Evolutionary conservation across 305 asterid species (phyloP).

Genomic region (Fraxinus sp.): DNA sequence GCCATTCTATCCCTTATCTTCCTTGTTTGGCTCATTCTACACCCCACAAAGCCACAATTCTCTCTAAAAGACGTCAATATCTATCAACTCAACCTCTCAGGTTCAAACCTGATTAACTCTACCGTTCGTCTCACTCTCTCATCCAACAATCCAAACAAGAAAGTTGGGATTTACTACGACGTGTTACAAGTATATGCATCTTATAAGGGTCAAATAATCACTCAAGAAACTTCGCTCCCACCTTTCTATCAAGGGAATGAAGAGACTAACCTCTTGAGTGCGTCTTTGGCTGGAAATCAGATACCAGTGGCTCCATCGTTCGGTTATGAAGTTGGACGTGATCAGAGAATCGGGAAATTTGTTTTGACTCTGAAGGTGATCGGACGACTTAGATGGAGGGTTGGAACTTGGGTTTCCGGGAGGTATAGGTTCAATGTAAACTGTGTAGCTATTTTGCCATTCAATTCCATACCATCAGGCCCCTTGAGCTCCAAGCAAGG

Average conservation of each 20-base stretch:
- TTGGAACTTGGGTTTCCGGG: slow-evolving; percentile 54
- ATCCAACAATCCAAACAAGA: slow-evolving; percentile 70
- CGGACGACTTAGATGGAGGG: slow-evolving; percentile 44
- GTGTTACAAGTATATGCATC: slow-evolving; percentile 63
- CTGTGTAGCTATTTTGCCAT: slow-evolving; percentile 43
- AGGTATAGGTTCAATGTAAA: slow-evolving; percentile 44
- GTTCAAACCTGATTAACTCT: slow-evolving; percentile 65
- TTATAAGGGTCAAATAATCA: slow-evolving; percentile 74
- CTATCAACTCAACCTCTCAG: slow-evolving; percentile 67
- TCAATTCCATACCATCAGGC: slow-evolving; percentile 31
- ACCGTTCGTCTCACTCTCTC: slow-evolving; percentile 69
- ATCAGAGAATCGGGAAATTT: slow-evolving; percentile 53
- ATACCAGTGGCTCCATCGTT: slow-evolving; percentile 73
- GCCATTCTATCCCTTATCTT: slow-evolving; percentile 58
- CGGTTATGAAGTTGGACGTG: slow-evolving; percentile 59
- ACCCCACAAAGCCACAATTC: slow-evolving; percentile 74
- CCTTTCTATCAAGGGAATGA: slow-evolving; percentile 61
- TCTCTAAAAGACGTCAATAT: slow-evolving; percentile 58
- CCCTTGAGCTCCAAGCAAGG: slow-evolving; percentile 38
- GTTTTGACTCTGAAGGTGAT: slow-evolving; percentile 34
- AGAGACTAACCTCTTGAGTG: slow-evolving; percentile 37
- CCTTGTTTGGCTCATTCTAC: slow-evolving; percentile 74
- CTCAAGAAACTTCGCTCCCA: slow-evolving; percentile 51
- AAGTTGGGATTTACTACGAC: slow-evolving; percentile 79
- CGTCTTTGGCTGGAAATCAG: slow-evolving; percentile 30